phyloP scores from a whole-genome alignment of 495 filamentous ascomycete species.

The Antarctomyces pellizariae region DNA sequence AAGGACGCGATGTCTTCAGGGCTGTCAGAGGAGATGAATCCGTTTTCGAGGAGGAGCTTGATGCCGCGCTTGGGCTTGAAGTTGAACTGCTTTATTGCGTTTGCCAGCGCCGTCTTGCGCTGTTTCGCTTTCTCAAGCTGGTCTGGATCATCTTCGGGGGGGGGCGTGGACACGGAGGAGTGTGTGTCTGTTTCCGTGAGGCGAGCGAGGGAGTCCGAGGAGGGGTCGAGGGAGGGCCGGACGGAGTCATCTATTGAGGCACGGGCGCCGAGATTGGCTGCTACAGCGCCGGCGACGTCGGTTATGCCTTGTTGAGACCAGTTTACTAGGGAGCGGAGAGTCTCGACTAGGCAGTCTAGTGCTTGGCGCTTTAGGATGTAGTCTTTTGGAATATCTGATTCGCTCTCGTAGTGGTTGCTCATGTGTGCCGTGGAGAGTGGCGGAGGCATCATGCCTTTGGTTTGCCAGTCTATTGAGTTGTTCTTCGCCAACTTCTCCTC shows the following conservation, averaged over 20 bases:
- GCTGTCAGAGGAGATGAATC: conserved; percentile 56
- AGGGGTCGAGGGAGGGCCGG: conserved; percentile 62
- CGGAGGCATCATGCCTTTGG: conserved; percentile 62
- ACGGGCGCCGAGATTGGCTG: conserved; percentile 28
- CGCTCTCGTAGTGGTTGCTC: conserved; percentile 28
- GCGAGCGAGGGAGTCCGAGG: conserved; percentile 23
- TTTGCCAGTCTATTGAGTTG: conserved; percentile 51
- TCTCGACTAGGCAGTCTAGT: conserved; percentile 69
- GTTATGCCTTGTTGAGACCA: conserved; percentile 67
- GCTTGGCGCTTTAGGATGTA: conserved; percentile 74
- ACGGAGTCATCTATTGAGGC: conserved; percentile 50
- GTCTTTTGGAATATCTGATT: conserved; percentile 53
- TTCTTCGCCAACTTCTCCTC: conserved; percentile 49
- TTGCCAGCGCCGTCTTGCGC: conserved; percentile 72
- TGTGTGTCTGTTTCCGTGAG: conserved; percentile 31
- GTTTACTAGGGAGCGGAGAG: conserved; percentile 69
- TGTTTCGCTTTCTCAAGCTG: conserved; percentile 86
- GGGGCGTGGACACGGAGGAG: conserved; percentile 44
- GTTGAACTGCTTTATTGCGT: conserved; percentile 83
- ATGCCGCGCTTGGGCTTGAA: conserved; percentile 93
- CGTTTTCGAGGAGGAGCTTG: conserved; percentile 56
- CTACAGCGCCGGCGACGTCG: conserved; percentile 24
- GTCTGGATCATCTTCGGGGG: conserved; percentile 69
- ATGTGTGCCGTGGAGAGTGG: conserved; percentile 63
- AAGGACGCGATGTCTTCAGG: conserved; percentile 75